phyloP scores from a whole-genome alignment of 139 green algal species.

The Chlorella ohadii region DNA sequence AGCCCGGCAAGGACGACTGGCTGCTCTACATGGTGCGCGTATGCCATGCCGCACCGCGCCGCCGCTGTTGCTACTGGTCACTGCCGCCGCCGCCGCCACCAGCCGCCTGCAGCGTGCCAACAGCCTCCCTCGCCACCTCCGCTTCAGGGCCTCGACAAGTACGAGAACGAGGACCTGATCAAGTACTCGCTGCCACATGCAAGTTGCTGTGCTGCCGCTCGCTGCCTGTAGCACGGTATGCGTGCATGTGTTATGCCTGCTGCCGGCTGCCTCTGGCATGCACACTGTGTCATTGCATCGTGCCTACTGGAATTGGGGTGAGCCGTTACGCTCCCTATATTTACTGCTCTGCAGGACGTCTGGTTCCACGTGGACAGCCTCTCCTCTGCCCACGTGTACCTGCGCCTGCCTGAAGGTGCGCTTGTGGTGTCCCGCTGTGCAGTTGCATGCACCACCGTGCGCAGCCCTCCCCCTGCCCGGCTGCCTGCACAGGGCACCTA shows the following conservation, averaged over 20 bases:
- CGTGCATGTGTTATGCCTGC: too few species aligned
- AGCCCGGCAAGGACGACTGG: conserved; percentile 70
- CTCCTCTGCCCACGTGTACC: conserved; percentile 96
- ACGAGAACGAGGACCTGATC: conserved; percentile 95
- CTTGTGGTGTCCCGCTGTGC: background rate
- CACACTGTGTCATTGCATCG: too few species aligned
- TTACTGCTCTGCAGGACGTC: conserved; percentile 55
- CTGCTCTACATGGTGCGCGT: conserved; percentile 90
- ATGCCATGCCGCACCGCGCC: background rate
- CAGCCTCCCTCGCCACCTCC: background rate
- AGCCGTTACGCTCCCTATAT: background rate
- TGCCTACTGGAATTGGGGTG: too few species aligned
- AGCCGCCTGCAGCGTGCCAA: background rate
- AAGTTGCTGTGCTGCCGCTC: background rate
- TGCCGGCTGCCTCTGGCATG: too few species aligned
- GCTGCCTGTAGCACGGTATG: too few species aligned
- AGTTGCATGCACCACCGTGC: too few species aligned
- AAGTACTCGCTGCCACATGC: conserved; percentile 36
- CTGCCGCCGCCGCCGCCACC: background rate
- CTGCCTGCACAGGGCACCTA: too few species aligned
- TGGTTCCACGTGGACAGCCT: conserved; percentile 98
- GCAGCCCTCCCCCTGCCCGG: too few species aligned
- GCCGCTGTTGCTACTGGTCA: background rate
- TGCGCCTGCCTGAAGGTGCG: conserved; percentile 78
- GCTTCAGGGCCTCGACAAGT: conserved; percentile 80